These are phyloP conservation scores for Sporothrix phasma DNA, from an alignment of 2,329 filamentous ascomycete species.

Conservation along the genomic window DNA sequence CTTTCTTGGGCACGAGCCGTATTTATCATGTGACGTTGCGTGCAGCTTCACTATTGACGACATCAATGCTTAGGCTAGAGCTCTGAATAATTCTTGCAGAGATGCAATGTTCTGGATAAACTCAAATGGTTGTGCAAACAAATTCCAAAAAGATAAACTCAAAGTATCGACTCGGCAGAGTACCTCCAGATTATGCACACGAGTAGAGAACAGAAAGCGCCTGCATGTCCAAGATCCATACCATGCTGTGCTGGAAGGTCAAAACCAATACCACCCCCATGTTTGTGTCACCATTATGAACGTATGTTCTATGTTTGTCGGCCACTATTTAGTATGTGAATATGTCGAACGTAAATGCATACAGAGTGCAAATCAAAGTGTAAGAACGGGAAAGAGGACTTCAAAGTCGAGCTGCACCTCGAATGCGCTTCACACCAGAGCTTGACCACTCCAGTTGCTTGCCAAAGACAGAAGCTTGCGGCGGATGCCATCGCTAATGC, in stretches of 20 bases:
- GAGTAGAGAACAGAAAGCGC: background rate
- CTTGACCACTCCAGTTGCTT: conserved; percentile 29
- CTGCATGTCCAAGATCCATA: background rate
- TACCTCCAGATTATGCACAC: background rate
- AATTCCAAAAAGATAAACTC: background rate
- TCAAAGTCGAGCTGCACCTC: background rate
- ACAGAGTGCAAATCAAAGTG: background rate
- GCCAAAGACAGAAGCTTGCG: conserved; percentile 34
- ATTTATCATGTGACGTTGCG: no score
- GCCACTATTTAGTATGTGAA: background rate
- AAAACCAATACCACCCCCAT: background rate
- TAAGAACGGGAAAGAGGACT: background rate
- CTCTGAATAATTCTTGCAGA: no score
- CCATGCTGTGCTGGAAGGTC: background rate
- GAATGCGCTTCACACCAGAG: background rate
- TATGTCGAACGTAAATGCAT: background rate
- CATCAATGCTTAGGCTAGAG: no score
- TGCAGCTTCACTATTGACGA: no score
- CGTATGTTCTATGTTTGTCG: background rate
- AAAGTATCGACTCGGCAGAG: background rate
- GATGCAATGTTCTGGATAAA: background rate
- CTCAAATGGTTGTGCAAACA: background rate
- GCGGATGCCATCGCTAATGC: conserved; percentile 36
- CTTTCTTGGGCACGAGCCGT: no score
- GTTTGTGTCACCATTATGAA: background rate